Base-by-base conservation (phyloP, 805 yeast species). In the Hanseniaspora mollemarum region DNA sequence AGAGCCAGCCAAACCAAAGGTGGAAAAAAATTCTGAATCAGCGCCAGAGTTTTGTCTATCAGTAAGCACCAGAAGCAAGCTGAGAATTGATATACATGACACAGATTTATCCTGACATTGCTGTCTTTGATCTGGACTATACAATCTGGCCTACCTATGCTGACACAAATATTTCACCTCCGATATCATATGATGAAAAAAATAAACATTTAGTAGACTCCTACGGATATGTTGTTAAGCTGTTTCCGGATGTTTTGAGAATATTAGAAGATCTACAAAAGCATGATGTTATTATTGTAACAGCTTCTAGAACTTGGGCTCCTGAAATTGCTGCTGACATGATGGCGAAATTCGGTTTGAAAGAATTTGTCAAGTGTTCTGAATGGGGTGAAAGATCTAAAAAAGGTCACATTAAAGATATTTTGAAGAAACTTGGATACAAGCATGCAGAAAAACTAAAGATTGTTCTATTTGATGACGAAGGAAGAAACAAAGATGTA, bases 261-360 rank as follows among this genome's bases (percentile, higher is more conserved):
- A 81, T 87, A 9, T 65, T 87, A 15, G 58, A 61, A 12, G 80
- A 77, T 51, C 64, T 87, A 51, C 64, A 65, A 28, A 65, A 65
- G 0, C 65, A 76, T 18, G 68, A 62, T 3, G 78, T 80, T 7
- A 65, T 62, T 31, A 71, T 84, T 1, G 72, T 81, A 26, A 78
- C 81, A 3, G 95, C 95, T 0, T 81, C 90, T 24, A 70, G 95
- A 57, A 87, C 96, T 0, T 76, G 77, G 54, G 76, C 86, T 1
- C 94, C 95, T 0, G 70, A 74, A n/a, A 67, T 82, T n/a, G 95
- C 95, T 1, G 70, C 71, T 55, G 75, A 77, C 49, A 63, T 87
- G 59, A 65, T 86, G 48, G 67, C 71, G 8, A 62, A 72, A 52
- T 70, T 83, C 32, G 43, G 40, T n/a, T 31, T 50, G 22, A 38